Percentiles rank a stretch among this genome's conserved stretches.
phyloP scores from a whole-genome alignment of 2,329 filamentous ascomycete genomes.

The Tolypocladium sp. region DNA sequence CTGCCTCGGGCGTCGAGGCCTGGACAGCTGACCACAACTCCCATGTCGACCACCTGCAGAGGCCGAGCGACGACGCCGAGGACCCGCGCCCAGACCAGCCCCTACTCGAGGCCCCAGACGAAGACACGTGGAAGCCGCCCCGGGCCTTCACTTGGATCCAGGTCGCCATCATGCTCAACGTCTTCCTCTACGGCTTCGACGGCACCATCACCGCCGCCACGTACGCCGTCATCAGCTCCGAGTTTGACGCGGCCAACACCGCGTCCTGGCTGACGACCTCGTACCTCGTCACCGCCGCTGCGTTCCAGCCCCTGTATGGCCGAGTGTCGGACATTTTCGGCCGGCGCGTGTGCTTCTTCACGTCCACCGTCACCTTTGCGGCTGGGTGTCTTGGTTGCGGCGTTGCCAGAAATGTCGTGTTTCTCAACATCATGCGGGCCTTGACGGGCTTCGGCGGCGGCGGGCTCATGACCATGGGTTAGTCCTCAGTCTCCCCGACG shows the following conservation, averaged over 20 bases:
- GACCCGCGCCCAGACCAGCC: slow-evolving; percentile 7
- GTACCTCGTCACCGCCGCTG: slow-evolving; percentile 62
- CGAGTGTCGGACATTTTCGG: slow-evolving; percentile 63
- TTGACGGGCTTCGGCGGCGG: slow-evolving; percentile 62
- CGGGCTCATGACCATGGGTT: slow-evolving; percentile 61
- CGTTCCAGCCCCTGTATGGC: slow-evolving; percentile 64
- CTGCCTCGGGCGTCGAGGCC: too few relatives aligned
- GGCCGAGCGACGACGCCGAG: background rate
- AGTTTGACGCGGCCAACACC: slow-evolving; percentile 62
- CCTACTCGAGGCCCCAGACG: slow-evolving; percentile 10
- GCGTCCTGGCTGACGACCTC: slow-evolving; percentile 69
- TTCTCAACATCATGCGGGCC: slow-evolving; percentile 55
- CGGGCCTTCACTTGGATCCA: slow-evolving; percentile 49
- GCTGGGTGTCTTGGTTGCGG: slow-evolving; percentile 57
- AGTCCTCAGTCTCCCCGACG: slow-evolving; percentile 3
- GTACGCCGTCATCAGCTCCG: slow-evolving; percentile 66
- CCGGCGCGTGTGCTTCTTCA: slow-evolving; percentile 52
- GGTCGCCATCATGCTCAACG: slow-evolving; percentile 53
- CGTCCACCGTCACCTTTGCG: slow-evolving; percentile 53
- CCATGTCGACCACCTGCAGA: background rate
- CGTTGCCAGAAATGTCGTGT: slow-evolving; percentile 45
- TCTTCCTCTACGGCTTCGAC: slow-evolving; percentile 60
- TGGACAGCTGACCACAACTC: background rate
- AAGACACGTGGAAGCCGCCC: slow-evolving; percentile 35
- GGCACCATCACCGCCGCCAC: slow-evolving; percentile 65